Base-by-base conservation (phyloP, 768 basidiomycete species). In the Trametes cinnabarina region DNA sequence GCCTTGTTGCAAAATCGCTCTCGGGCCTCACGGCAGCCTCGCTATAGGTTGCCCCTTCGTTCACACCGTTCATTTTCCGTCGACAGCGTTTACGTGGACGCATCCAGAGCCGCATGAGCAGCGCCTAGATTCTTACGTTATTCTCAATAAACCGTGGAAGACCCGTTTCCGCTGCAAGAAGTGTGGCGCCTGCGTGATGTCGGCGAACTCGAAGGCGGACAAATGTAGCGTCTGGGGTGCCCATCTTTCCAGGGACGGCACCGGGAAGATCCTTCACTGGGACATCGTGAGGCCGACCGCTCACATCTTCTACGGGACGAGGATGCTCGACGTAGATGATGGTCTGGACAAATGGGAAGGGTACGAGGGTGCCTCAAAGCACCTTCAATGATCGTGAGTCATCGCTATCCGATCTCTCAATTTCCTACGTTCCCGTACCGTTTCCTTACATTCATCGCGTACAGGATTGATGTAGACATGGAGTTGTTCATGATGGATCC, bases 241-340 rank as follows among this genome's bases (percentile, higher is more conserved):
- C 0, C 76, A 80, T 50, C 70, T 90, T 22, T 77, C 82, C 58
- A 75, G 86, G 39, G 79, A 83, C 60, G 73, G 71, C 3, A 70
- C 76, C 2, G 82, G 83, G 6, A 74, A 70, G 46, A 79, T 85
- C 48, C 72, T 78, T 46, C 69, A 76, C 40, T 83, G 82, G 82
- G 82, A 83, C 2, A 62, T 68, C 20, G 68, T 86, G 41, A 81
- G 80, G 64, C 88, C 87, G 0, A 87, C 83, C 0, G 81, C 73
- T 28, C 86, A 87, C 66, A 83, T 83, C 5, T 89, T 87, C 70
- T 88, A 88, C 62, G 82, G 72, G 11, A 87, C 86, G 20, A 75
- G 82, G 20, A 69, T 86, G 73, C 57, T 87, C 61, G 81, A 84
- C 53, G 69, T 87, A 15, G 58, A 74, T 6, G 87, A 88, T 63